Conservation (phyloP, 1,139 yeast genomes). For the Hanseniaspora gamundiae region DNA sequence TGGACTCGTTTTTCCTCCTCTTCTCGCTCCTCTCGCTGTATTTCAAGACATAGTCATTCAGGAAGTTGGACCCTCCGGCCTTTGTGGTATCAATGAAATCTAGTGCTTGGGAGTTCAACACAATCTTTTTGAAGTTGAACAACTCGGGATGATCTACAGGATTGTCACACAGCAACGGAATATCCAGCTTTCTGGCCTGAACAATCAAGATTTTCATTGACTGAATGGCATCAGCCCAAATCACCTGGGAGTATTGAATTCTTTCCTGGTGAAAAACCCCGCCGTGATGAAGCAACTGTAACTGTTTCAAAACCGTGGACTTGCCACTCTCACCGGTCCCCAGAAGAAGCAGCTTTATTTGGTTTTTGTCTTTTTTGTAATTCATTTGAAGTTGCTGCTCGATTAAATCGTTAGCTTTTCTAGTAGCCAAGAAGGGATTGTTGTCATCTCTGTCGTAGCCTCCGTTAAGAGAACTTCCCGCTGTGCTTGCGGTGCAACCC, state of each 20-base stretch:
- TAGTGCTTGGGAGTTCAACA: slow-evolving; percentile 46
- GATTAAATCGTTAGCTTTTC: slow-evolving; percentile 49
- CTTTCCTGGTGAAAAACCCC: slow-evolving; percentile 78
- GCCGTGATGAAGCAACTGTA: slow-evolving; percentile 73
- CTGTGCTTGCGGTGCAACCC: slow-evolving; percentile 61
- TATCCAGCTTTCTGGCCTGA: slow-evolving; percentile 54
- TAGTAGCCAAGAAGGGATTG: slow-evolving; percentile 40
- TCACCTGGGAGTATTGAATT: slow-evolving; percentile 71
- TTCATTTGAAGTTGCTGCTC: slow-evolving; percentile 51
- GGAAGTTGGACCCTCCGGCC: slow-evolving; percentile 55
- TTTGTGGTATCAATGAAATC: slow-evolving; percentile 51
- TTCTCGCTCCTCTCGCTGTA: slow-evolving; percentile 45
- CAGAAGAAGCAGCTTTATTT: slow-evolving; percentile 53
- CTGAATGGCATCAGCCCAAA: slow-evolving; percentile 88
- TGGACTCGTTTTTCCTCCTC: slow-evolving; percentile 39
- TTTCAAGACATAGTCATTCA: slow-evolving; percentile 52
- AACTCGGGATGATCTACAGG: slow-evolving; percentile 33
- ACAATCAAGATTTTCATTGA: slow-evolving; percentile 73
- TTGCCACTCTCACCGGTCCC: slow-evolving; percentile 98
- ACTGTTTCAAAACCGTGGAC: slow-evolving; percentile 89
- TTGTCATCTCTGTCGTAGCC: slow-evolving; percentile 29
- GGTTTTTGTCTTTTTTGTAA: slow-evolving; percentile 39
- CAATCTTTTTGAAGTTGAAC: slow-evolving; percentile 33
- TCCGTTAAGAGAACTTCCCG: slow-evolving; percentile 13
- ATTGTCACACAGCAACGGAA: slow-evolving; percentile 49